These are phyloP conservation scores for Pharnaceum exiguum DNA, from an alignment of 148 eudicot genomes.

Conservation along the genomic window DNA sequence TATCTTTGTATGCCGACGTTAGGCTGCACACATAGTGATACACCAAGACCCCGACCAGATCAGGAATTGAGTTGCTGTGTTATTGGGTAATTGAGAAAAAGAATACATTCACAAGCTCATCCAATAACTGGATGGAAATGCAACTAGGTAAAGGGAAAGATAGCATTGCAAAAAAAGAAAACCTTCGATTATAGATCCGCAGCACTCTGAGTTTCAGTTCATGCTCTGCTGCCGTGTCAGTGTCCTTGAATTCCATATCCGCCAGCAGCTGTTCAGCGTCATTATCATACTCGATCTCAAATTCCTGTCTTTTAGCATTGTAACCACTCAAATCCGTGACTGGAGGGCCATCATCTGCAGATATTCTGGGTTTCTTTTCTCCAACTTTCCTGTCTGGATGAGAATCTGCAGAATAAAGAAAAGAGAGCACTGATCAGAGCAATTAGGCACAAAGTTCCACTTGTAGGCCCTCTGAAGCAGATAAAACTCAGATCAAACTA, in stretches of 20 bases:
- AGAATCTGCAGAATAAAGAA: constrained; percentile 29
- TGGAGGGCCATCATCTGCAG: constrained; percentile 63
- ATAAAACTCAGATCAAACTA: too few relatives aligned
- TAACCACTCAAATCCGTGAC: constrained; percentile 64
- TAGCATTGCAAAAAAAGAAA: not conserved
- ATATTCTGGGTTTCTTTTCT: constrained; percentile 71
- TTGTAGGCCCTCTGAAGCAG: too few relatives aligned
- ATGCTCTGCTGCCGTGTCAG: constrained; percentile 71
- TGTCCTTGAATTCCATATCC: constrained; percentile 90
- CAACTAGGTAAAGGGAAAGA: not conserved
- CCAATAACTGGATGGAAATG: not conserved
- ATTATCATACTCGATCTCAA: constrained; percentile 88
- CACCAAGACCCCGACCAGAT: too few relatives aligned
- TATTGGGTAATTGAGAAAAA: not conserved
- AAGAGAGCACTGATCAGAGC: not conserved
- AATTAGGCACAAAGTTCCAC: too few relatives aligned
- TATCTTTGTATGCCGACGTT: too few relatives aligned
- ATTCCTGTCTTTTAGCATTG: constrained; percentile 84
- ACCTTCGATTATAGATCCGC: constrained; percentile 73
- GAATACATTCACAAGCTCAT: not conserved
- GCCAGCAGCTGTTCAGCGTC: constrained; percentile 93
- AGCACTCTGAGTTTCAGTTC: constrained; percentile 68
- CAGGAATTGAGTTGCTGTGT: too few relatives aligned
- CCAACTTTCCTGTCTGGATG: constrained; percentile 80
- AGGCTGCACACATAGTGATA: too few relatives aligned